phyloP scores from a whole-genome alignment of 192 early-diverging fungal species.

The Oehlia diaphana region DNA sequence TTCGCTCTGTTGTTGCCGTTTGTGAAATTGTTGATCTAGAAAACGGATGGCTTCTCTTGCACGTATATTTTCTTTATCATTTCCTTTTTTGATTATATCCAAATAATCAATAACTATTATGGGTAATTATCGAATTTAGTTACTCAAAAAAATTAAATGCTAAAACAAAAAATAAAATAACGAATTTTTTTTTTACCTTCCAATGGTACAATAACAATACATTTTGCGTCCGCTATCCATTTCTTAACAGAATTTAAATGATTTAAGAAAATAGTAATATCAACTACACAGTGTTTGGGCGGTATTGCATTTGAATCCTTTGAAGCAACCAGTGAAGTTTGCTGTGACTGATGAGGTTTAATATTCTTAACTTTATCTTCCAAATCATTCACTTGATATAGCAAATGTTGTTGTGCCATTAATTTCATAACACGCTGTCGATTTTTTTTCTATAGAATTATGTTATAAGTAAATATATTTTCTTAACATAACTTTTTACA shows the following conservation, averaged over 20 bases:
- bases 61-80: conserved; percentile 45
- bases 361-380: conserved; percentile 42
- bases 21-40: conserved; percentile 39
- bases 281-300: conserved; percentile 39
- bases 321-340: not conserved
- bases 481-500: not conserved
- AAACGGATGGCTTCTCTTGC: conserved; percentile 60
- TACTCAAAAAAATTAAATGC: not conserved
- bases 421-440: conserved; percentile 44
- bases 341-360: not conserved
- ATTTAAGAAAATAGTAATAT: conserved; percentile 51
- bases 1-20: conserved; percentile 7
- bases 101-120: conserved; percentile 49
- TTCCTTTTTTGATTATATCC: conserved; percentile 57
- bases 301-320: not conserved
- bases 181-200: conserved; percentile 36
- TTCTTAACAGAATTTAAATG: conserved; percentile 46
- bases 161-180: not conserved
- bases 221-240: conserved; percentile 42
- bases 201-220: conserved; percentile 54
- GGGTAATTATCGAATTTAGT: not conserved
- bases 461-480: not conserved
- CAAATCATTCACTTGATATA: conserved; percentile 43
- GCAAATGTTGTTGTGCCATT: conserved; percentile 40
- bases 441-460: conserved; percentile 40